phyloP scores from a whole-genome alignment of 2,329 filamentous ascomycete genomes.

The Botryotinia convoluta region DNA sequence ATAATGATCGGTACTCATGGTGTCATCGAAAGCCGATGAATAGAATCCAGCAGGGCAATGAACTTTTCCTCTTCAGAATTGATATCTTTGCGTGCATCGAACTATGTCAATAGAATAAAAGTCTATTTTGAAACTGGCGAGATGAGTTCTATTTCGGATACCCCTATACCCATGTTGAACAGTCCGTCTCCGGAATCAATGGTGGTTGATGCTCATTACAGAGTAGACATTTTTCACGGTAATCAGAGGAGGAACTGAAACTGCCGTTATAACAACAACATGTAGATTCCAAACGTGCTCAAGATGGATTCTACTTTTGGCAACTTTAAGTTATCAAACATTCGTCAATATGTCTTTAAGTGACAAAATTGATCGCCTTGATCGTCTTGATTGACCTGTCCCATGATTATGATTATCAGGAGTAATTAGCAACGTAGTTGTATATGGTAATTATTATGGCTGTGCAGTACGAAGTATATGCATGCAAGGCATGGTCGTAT shows the following conservation, averaged over 20 bases:
- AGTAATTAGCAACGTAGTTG: not conserved
- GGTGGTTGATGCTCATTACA: constrained; percentile 6
- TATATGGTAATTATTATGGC: not conserved
- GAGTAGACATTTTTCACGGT: not conserved
- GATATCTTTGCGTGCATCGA: not conserved
- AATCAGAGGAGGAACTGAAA: constrained; percentile 3
- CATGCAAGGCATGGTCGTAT: not conserved
- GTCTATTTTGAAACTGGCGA: constrained; percentile 3
- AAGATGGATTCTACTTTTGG: not conserved
- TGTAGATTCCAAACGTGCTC: not conserved
- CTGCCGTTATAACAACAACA: not conserved
- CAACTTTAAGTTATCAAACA: not conserved
- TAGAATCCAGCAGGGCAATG: not conserved
- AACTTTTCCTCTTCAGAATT: not conserved
- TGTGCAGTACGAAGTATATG: not conserved
- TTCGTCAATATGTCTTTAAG: not conserved
- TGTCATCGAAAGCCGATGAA: not conserved
- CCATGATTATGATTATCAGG: constrained; percentile 2
- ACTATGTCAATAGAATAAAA: not conserved
- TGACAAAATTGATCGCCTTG: not conserved
- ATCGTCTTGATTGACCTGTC: constrained; percentile 3
- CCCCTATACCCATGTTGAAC: not conserved
- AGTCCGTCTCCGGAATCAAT: not conserved
- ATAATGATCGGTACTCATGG: not conserved
- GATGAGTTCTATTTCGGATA: constrained; percentile 1